Conservation (phyloP, 805 yeast species). For the Monosporozyma solicola region DNA sequence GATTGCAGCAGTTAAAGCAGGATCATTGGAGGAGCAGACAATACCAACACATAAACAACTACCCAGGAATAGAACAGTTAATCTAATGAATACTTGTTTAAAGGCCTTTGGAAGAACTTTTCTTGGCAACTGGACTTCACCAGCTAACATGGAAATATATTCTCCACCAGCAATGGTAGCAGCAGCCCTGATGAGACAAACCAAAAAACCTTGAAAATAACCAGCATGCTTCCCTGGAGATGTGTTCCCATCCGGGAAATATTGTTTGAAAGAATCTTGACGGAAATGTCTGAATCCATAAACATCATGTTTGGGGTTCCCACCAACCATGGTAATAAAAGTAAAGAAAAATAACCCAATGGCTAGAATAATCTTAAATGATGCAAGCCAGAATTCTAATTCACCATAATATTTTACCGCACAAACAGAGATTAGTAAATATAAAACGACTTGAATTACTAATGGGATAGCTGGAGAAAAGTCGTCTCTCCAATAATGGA, state of each 20-base stretch:
- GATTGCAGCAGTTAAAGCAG: constrained; percentile 48
- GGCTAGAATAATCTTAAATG: constrained; percentile 65
- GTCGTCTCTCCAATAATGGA: constrained; percentile 75
- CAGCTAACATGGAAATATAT: constrained; percentile 75
- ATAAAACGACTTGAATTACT: constrained; percentile 53
- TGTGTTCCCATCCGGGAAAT: constrained; percentile 39
- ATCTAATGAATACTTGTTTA: constrained; percentile 61
- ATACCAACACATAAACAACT: constrained; percentile 76
- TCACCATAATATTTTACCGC: constrained; percentile 77
- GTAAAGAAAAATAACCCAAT: constrained; percentile 70
- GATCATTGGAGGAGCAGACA: constrained; percentile 62
- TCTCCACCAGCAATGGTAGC: constrained; percentile 86
- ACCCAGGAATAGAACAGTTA: constrained; percentile 58
- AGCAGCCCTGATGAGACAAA: constrained; percentile 60
- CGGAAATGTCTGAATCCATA: constrained; percentile 53
- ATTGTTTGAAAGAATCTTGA: constrained; percentile 48
- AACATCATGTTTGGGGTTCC: constrained; percentile 62
- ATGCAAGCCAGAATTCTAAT: constrained; percentile 68
- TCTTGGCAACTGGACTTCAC: constrained; percentile 68
- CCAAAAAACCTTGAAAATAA: constrained; percentile 61
- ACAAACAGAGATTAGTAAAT: constrained; percentile 55
- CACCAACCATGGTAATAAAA: constrained; percentile 78
- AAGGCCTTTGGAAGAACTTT: constrained; percentile 69
- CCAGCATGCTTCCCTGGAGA: constrained; percentile 33
- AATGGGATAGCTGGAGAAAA: constrained; percentile 65